Evolutionary conservation across 768 basidiomycete species (phyloP), one percentile per base, ranked within the genome.

Genomic region (Rhodosporidiobolus odoratus): DNA sequence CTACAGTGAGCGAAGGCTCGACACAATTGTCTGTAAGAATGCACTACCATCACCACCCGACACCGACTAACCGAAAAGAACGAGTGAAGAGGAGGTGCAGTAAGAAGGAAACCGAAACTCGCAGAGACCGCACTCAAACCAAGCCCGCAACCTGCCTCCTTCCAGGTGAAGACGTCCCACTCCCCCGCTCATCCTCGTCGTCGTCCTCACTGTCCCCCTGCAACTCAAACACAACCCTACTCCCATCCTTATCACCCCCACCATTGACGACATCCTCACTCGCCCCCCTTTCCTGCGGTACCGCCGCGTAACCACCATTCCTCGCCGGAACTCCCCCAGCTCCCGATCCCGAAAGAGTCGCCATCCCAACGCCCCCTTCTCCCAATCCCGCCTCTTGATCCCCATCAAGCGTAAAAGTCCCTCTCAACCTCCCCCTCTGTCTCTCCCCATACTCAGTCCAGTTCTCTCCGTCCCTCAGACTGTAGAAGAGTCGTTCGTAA

Each of bases 391-490:
- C 23, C 38, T 10, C 38, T 15, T 40, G 7, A 23, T 38, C 35
- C 13, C 4, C 21, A 34, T 25, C 23, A 10, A 19, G 38, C 38
- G 3, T 40, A n/a, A 1, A 7, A 30, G 57, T 16, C 52, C 8
- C 30, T 15, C 57, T 4, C 25, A 19, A 15, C 43, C 61, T 47
- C 43, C 23, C 54, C 40, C 0, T 34, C 48, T 66, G 65, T 48
- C 59, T 25, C 27, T 52, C 54, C 9, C 69, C 69, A 41, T 71
- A 71, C 25, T 48, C 45, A 17, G 64, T 62, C 17, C 21, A 71
- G 61, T 71, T 62, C 40, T 71, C 69, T 27, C 69, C 69, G 65
- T 71, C 69, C 34, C 53, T 59, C 3, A 50, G 60, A 2, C 60
- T 40, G 27, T 48, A 38, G 16, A 19, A 56, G 21, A 74, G 58